A percentile compares a stretch with the other conserved stretches of the same genome.
These are phyloP conservation scores for Symbiodinium natans DNA, from an alignment of 73 alveolate species.

Conservation along the genomic window DNA sequence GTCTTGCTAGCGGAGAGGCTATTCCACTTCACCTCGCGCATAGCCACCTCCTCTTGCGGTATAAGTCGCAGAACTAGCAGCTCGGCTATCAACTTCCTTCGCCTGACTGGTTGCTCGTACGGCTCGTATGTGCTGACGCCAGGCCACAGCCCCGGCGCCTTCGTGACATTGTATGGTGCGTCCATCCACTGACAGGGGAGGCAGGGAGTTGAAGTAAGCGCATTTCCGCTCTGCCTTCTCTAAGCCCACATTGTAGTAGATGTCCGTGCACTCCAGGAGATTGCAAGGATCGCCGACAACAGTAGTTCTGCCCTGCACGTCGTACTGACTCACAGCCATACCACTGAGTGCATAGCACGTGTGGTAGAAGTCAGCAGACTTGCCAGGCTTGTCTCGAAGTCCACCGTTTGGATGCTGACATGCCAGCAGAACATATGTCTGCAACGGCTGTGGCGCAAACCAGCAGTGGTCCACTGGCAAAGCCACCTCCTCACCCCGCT, in stretches of 20 bases:
- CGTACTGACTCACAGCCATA: constrained; percentile 80
- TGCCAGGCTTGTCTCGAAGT: constrained; percentile 85
- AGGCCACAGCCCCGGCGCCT: not conserved
- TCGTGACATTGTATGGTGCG: not conserved
- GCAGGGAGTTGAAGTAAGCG: constrained; percentile 21
- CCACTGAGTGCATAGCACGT: constrained; percentile 92
- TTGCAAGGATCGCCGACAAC: constrained; percentile 34
- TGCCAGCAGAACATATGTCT: not conserved
- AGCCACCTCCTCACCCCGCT: not conserved
- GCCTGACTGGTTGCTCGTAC: not conserved
- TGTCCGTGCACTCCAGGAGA: constrained; percentile 68
- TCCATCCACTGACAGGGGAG: not conserved
- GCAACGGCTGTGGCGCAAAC: constrained; percentile 38
- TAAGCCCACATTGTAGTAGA: constrained; percentile 61
- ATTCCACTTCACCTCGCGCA: not conserved
- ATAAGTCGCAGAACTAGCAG: not conserved
- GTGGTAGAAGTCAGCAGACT: constrained; percentile 92
- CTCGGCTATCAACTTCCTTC: not conserved
- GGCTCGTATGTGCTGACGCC: not conserved
- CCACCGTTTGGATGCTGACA: constrained; percentile 83
- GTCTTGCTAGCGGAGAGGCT: no score
- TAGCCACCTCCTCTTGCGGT: not conserved
- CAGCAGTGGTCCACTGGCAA: constrained; percentile 55
- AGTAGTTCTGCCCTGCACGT: constrained; percentile 35
- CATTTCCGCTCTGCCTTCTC: constrained; percentile 64